Percentiles rank a stretch among this genome's conserved stretches.
phyloP scores from a whole-genome alignment of 1,284 basidiomycete species.

The Athelia psychrophila region DNA sequence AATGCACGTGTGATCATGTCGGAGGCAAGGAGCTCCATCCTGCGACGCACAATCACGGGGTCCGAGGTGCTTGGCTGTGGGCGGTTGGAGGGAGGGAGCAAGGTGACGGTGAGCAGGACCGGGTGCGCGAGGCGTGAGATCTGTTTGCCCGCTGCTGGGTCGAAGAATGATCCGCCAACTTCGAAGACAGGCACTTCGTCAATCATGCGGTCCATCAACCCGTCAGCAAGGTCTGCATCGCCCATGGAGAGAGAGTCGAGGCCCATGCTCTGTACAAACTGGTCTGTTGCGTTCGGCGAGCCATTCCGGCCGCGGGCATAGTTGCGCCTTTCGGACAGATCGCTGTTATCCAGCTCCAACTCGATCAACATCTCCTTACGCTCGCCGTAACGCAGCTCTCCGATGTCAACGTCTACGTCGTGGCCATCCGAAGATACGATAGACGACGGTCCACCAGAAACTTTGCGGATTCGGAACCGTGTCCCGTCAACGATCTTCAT shows the following conservation, averaged over 20 bases:
- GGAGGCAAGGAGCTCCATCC: slow-evolving; percentile 90
- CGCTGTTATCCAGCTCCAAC: slow-evolving; percentile 82
- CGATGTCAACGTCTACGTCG: slow-evolving; percentile 94
- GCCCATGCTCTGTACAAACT: slow-evolving; percentile 79
- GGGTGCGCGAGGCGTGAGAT: slow-evolving; percentile 86
- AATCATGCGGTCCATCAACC: slow-evolving; percentile 88
- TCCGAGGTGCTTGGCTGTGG: slow-evolving; percentile 62
- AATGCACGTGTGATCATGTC: slow-evolving; percentile 95
- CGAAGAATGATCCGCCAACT: slow-evolving; percentile 90
- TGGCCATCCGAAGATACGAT: slow-evolving; percentile 87
- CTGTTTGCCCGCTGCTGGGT: slow-evolving; percentile 78
- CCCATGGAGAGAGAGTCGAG: slow-evolving; percentile 71
- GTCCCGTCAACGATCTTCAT: slow-evolving; percentile 83
- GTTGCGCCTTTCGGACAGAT: slow-evolving; percentile 24
- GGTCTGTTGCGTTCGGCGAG: slow-evolving; percentile 70
- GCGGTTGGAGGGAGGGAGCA: slow-evolving; percentile 57
- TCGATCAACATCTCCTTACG: slow-evolving; percentile 93
- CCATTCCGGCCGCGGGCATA: slow-evolving; percentile 17
- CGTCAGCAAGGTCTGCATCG: slow-evolving; percentile 72
- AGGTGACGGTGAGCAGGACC: slow-evolving; percentile 84
- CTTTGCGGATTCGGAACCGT: slow-evolving; percentile 88
- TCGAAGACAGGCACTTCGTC: slow-evolving; percentile 93
- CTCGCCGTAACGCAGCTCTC: slow-evolving; percentile 89
- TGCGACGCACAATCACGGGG: slow-evolving; percentile 83
- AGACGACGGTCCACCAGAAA: slow-evolving; percentile 79